Evolutionary conservation across 2,329 filamentous ascomycete species (phyloP), one percentile per base, ranked within the genome.

Genomic region (Leptographium flavum): DNA sequence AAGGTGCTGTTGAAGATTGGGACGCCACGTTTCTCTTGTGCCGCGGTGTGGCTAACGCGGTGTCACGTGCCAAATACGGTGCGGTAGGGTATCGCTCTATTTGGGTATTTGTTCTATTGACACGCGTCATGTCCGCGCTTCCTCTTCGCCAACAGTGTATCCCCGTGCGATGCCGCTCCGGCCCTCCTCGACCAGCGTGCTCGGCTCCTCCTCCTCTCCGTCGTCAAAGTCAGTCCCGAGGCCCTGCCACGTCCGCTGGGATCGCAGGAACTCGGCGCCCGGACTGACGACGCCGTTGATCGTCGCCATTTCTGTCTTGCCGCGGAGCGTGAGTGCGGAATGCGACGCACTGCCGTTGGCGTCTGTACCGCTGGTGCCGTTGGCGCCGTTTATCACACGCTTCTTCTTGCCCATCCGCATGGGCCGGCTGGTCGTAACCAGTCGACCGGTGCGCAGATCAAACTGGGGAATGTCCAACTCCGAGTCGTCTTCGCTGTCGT

Each of bases 281-380:
- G 92, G 92, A 39, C 90, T 96, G n/a, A 83, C 70, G 0, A 90
- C 76, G 7, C 87, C 87, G 43, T 88, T 90, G 53, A 96, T 78
- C 39, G 80, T 79, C 0, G 86, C 82, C 17, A 96, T 54, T 52
- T 94, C 83, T 3, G 81, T 79, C 45, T 77, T 80, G 5, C 60
- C 60, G 48, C 45, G 63, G 54, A 52, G 67, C 58, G 54, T 79
- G 23, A 96, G 63, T 0, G 77, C 68, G 0, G 66, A 62, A 38
- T 60, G 47, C 10, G 53, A 49, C 53, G 52, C 49, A 49, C 50
- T 53, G 45, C 57, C 49, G 46, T 45, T 48, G 47, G 9, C 27
- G 22, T 31, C 51, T 49, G 50, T 53, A 45, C 57, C 49, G 46
- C 46, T 48, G 47, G 9, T 32, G 22, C 32, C 51, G 48, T 9